Base-by-base conservation (phyloP, 345 rosid species). In the Citrus glauca region DNA sequence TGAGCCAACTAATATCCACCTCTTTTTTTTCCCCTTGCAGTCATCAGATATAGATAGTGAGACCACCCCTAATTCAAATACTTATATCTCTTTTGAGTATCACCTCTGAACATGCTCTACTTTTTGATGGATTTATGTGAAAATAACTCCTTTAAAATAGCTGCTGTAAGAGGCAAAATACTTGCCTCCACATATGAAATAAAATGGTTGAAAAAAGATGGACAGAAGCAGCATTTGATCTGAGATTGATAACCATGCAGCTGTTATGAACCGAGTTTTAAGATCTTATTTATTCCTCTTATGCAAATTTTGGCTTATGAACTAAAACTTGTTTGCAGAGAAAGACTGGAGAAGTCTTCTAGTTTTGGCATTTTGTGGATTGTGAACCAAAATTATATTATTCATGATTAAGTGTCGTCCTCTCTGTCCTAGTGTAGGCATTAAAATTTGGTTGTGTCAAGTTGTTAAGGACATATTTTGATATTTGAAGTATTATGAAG, bases 211-310 rank as follows among this genome's bases (percentile, higher is more conserved):
- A 35, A 62, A 27, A 73, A 6, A 56, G 62, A 37, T 42, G 77
- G 69, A 24, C 73, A 56, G n/a, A 72, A 56, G 76, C 37, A n/a
- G 63, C 57, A 53, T 78, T 33, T 50, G 64, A 27, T 63, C 70
- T 33, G 40, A 78, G 50, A 35, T 71, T 61, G 53, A 70, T 70
- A n/a, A 48, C 37, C 55, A 22, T 70, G 57, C 38, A 24, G 38
- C 77, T 73, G 10, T 28, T 60, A 16, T 27, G 20, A 17, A n/a
- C 37, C 19, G 60, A 62, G 60, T 40, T 68, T 45, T 70, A 19
- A 53, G 63, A 20, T 53, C 62, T 53, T 40, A 13, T 40, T 69
- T 70, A 19, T 28, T 50, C 61, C 32, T 53, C 16, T 35, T 22
- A 9, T 11, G 17, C 16, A n/a, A 69, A 40, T 4, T 70, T 70